phyloP scores from a whole-genome alignment of 1,284 basidiomycete genomes.

The Waitea zeae region DNA sequence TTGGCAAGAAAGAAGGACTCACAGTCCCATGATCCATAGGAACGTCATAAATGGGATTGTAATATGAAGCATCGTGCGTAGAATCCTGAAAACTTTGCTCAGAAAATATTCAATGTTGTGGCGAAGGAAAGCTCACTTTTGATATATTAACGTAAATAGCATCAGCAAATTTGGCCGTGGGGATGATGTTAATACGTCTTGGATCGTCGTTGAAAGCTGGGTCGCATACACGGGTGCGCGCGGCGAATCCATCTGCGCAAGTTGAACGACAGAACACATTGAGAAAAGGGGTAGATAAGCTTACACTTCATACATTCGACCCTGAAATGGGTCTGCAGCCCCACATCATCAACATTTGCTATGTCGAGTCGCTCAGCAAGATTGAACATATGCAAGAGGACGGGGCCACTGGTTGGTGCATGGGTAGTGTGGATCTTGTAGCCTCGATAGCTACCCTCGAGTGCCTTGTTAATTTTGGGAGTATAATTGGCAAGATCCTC shows the following conservation, averaged over 20 bases:
- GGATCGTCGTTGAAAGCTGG: constrained; percentile 43
- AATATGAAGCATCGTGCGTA: constrained; percentile 71
- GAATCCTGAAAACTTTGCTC: constrained; percentile 29
- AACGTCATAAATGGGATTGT: constrained; percentile 69
- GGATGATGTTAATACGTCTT: constrained; percentile 43
- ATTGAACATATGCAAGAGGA: constrained; percentile 68
- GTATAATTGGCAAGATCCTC: constrained; percentile 57
- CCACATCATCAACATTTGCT: constrained; percentile 7
- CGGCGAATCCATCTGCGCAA: constrained; percentile 47
- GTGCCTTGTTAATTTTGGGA: constrained; percentile 55
- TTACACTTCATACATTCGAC: constrained; percentile 67
- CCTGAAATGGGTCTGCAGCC: constrained; percentile 49
- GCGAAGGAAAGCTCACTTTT: constrained; percentile 35
- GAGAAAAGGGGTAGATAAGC: constrained; percentile 7
- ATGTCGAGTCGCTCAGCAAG: constrained; percentile 50
- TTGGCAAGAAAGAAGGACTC: constrained; percentile 11
- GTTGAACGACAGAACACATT: background rate
- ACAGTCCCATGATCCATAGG: constrained; percentile 78
- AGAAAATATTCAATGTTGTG: constrained; percentile 5
- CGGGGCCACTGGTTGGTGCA: constrained; percentile 72
- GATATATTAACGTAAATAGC: constrained; percentile 52
- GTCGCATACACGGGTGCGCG: constrained; percentile 70
- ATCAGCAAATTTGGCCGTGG: constrained; percentile 55
- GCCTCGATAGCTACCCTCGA: constrained; percentile 61
- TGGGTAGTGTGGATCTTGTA: constrained; percentile 72